Base-by-base conservation (phyloP, 352 stramenopile genomes). In the Detonula confervacea region DNA sequence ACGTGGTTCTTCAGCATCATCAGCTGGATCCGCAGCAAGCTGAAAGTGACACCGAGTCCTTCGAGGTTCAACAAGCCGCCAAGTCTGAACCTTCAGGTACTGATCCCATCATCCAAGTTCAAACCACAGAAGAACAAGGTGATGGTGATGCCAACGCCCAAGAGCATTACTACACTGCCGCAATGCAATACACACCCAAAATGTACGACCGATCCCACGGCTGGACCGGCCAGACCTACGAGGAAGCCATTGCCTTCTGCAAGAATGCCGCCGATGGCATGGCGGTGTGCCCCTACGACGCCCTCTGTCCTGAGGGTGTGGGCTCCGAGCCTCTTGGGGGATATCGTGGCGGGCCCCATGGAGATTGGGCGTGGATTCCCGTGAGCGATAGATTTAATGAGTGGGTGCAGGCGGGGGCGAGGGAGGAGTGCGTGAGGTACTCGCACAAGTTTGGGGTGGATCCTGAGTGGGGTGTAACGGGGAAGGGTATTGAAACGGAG, bases 121-220 rank as follows among this genome's bases (percentile, higher is more conserved):
- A n/a, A n/a, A n/a, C n/a, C n/a, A n/a, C n/a, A n/a, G n/a, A 49
- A 42, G 33, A 42, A 12, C 33, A 12, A 5, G 33, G 33, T 16
- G 39, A 9, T 16, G 39, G 12, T 18, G 39, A 49, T 3, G 39
- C 4, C 16, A 9, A 20, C 8, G 47, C 24, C 47, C 8, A 20
- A 8, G 51, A 60, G 12, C 6, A 11, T 7, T 60, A 60, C 24
- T 35, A 60, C 51, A 42, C 18, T n/a, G 51, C 51, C 5, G 24
- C 22, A 8, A 18, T n/a, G 8, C 6, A 20, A 14, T 60, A 60
- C 18, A 2, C 6, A 22, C 51, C 51, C 6, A 60, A 12, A 2
- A 60, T 60, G 51, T 60, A 60, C 51, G 24, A 60, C 18, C 51
- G 51, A 5, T 39, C 22, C 51, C 35, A 60, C 18, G 51, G 51